Evolutionary conservation across 2,329 filamentous ascomycete species (phyloP).

Genomic region (Epichloe bromicola): DNA sequence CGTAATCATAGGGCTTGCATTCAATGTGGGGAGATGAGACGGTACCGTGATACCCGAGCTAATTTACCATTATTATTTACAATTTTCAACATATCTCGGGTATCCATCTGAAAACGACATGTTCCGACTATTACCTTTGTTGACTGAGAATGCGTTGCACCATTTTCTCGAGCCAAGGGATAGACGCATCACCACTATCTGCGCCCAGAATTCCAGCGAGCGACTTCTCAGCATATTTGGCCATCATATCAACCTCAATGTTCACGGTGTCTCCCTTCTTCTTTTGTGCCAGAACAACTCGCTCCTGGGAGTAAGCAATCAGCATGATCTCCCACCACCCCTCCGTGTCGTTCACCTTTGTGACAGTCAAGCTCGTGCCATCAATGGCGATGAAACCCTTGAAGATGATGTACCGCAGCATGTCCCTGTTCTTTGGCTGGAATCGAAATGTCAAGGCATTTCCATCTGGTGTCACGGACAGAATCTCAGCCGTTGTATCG

Average conservation of each 20-base stretch:
- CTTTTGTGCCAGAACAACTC: slow-evolving; percentile 73
- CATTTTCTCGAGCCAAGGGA: slow-evolving; percentile 55
- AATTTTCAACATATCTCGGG: not conserved
- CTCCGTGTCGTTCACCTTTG: slow-evolving; percentile 63
- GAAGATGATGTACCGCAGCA: slow-evolving; percentile 82
- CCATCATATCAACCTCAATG: slow-evolving; percentile 81
- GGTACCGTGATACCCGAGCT: not conserved
- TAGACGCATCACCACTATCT: slow-evolving; percentile 35
- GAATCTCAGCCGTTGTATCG: slow-evolving; percentile 71
- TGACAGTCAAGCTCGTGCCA: slow-evolving; percentile 87
- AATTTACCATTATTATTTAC: not conserved
- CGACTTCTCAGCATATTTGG: slow-evolving; percentile 83
- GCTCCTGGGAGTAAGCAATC: slow-evolving; percentile 91
- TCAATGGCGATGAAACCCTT: slow-evolving; percentile 95
- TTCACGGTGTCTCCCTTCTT: slow-evolving; percentile 71
- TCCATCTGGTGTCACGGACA: slow-evolving; percentile 63
- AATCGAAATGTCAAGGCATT: slow-evolving; percentile 85
- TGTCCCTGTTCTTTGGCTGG: slow-evolving; percentile 50
- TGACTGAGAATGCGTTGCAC: slow-evolving; percentile 64
- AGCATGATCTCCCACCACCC: slow-evolving; percentile 96
- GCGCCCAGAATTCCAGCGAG: slow-evolving; percentile 57
- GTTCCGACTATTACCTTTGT: slow-evolving; percentile 15
- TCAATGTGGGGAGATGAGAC: not conserved
- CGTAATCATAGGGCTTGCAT: no score
- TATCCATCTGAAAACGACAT: no score